Evolutionary conservation across 345 rosid species (phyloP).

Genomic region (Arabidopsis suecica): DNA sequence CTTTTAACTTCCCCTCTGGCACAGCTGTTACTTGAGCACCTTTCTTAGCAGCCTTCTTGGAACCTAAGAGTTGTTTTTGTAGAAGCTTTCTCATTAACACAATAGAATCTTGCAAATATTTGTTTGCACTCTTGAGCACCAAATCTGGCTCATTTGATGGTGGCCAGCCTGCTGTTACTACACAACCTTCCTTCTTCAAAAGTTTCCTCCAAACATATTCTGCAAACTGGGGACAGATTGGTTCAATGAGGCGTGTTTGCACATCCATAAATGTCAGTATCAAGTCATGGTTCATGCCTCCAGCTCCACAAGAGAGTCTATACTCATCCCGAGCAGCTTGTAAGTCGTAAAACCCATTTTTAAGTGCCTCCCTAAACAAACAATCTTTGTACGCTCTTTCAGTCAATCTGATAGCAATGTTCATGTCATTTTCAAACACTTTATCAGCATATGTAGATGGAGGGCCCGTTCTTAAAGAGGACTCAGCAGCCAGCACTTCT

Average conservation of each 20-base stretch:
- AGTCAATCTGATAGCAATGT: constrained; percentile 74
- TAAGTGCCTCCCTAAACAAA: constrained; percentile 93
- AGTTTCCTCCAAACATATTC: constrained; percentile 90
- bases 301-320: constrained; percentile 77
- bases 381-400: constrained; percentile 64
- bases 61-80: constrained; percentile 69
- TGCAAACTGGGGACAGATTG: constrained; percentile 91
- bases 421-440: constrained; percentile 85
- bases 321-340: constrained; percentile 97
- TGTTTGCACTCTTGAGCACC: constrained; percentile 79
- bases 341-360: constrained; percentile 88
- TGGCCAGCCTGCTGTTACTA: constrained; percentile 90
- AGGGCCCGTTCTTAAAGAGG: constrained; percentile 72
- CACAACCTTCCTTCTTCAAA: constrained; percentile 81
- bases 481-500: constrained; percentile 69
- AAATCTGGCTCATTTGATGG: constrained; percentile 66
- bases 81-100: constrained; percentile 77
- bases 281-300: constrained; percentile 76
- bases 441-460: constrained; percentile 81
- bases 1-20: constrained; percentile 57
- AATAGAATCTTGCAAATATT: constrained; percentile 87
- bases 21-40: constrained; percentile 60
- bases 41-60: constrained; percentile 72
- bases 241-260: constrained; percentile 85
- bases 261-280: constrained; percentile 82